Base-by-base conservation (phyloP, 192 early-diverging fungal species). In the Coemansia sp. region DNA sequence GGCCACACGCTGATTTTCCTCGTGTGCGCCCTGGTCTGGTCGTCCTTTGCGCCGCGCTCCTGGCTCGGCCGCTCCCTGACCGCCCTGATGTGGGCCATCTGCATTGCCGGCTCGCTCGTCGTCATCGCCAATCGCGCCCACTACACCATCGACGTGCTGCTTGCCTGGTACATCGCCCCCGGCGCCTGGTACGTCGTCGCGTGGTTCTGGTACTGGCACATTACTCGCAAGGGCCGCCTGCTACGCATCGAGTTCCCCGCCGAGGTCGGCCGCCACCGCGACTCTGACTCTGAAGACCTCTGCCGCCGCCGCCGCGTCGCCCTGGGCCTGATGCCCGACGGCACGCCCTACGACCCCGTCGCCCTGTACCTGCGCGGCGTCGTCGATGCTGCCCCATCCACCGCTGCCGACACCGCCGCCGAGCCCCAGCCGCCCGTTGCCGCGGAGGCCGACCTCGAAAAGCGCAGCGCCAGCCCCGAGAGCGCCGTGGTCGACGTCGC, bases 1-100 rank as follows among this genome's bases (percentile, higher is more conserved):
- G 84, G 84, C 20, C 84, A 86, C 57, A 83, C 84, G 8, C 50
- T 81, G 25, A 80, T 86, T 14, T 80, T 84, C 54, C 77, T 82
- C 0, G 68, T 83, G 33, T 81, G 74, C 22, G 80, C 81, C 0
- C 55, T 86, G 54, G 67, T 72, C 36, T 83, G 82, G 82, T 60
- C 79, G 18, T 77, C 80, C 30, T 81, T 81, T 59, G 71, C 78
- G 13, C 78, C 78, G n/a, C 51, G 55, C 9, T 70, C 54, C 20
- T 55, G 66, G 61, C 37, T 79, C 9, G 80, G 77, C 2, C 54
- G 68, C 8, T 45, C 62, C 8, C 55, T 64, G 28, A 53, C 75
- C 9, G 28, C 68, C 20, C 59, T 80, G 19, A 62, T 78, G 13
- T 81, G 72, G 72, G 45, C 37, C 4, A 53, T 80, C 23, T 76